These are phyloP conservation scores for Xylariaceae sp. DNA, from an alignment of 2,329 filamentous ascomycete species.

Conservation along the genomic window DNA sequence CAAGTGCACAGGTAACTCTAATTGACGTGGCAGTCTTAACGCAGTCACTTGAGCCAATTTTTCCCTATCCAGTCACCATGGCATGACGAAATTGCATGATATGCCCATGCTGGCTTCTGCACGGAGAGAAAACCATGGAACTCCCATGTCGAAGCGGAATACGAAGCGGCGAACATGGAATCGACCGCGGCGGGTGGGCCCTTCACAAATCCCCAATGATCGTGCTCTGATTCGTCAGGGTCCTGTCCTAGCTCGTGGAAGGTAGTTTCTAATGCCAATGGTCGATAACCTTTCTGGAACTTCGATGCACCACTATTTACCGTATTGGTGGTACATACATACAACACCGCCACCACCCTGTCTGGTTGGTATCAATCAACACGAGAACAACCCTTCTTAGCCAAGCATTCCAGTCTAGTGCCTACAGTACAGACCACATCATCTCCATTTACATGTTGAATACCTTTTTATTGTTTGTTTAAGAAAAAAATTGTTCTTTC, in stretches of 20 bases:
- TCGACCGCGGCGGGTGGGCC: no score
- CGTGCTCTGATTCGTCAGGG: neutral
- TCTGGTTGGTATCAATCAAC: neutral
- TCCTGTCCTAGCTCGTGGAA: neutral
- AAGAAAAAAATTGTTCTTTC: no score
- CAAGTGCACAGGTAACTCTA: neutral
- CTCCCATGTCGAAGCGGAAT: conserved; percentile 13
- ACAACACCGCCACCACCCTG: neutral
- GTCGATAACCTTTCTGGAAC: conserved; percentile 27
- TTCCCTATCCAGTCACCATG: neutral
- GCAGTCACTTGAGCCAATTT: neutral
- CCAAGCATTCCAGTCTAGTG: neutral
- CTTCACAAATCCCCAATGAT: neutral
- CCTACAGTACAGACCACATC: neutral
- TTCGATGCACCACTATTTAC: conserved; percentile 22
- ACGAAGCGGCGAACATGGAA: conserved; percentile 33
- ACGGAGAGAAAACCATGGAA: neutral
- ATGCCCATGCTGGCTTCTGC: neutral
- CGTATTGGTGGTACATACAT: conserved; percentile 4
- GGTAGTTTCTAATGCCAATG: neutral
- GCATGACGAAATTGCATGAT: conserved; percentile 9
- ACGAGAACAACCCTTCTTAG: neutral
- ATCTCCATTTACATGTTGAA: neutral
- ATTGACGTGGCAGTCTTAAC: neutral
- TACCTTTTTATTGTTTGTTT: no score